phyloP scores from a whole-genome alignment of 371 early-diverging fungal species.

The Mortierella sp. region DNA sequence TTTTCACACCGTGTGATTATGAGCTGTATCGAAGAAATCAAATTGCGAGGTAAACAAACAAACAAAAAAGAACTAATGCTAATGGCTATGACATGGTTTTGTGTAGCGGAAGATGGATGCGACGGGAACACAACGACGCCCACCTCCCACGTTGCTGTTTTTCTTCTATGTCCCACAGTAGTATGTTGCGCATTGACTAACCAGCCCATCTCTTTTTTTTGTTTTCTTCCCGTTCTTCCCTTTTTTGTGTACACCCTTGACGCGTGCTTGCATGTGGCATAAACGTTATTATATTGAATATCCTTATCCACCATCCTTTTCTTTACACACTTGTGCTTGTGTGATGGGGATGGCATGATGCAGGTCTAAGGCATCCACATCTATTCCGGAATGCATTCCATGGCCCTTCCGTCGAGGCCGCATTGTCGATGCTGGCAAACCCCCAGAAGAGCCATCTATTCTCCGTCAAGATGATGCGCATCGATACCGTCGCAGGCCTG shows the following conservation, averaged over 20 bases:
- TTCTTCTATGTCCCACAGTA: not conserved
- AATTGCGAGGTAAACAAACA: constrained; percentile 38
- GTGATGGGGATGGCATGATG: no score
- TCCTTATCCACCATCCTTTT: not conserved
- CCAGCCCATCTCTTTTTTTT: not conserved
- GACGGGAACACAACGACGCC: constrained; percentile 13
- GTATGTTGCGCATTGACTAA: not conserved
- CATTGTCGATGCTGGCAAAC: constrained; percentile 39
- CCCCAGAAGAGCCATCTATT: constrained; percentile 40
- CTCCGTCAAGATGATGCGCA: constrained; percentile 58
- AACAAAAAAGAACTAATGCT: not conserved
- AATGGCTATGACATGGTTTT: not conserved
- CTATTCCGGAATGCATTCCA: constrained; percentile 53
- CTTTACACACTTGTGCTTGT: no score
- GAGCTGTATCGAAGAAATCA: constrained; percentile 54
- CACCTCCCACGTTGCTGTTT: not conserved
- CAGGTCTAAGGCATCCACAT: constrained; percentile 51
- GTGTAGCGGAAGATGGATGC: not conserved
- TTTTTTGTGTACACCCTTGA: not conserved
- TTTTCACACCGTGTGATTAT: constrained; percentile 51
- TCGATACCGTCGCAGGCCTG: constrained; percentile 52
- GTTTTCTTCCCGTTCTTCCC: constrained; percentile 2
- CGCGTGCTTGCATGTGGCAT: constrained; percentile 9
- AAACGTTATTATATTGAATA: not conserved
- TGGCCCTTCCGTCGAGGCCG: constrained; percentile 48